Conservation (phyloP, 208 protist species). For the Leishmania tarentolae region DNA sequence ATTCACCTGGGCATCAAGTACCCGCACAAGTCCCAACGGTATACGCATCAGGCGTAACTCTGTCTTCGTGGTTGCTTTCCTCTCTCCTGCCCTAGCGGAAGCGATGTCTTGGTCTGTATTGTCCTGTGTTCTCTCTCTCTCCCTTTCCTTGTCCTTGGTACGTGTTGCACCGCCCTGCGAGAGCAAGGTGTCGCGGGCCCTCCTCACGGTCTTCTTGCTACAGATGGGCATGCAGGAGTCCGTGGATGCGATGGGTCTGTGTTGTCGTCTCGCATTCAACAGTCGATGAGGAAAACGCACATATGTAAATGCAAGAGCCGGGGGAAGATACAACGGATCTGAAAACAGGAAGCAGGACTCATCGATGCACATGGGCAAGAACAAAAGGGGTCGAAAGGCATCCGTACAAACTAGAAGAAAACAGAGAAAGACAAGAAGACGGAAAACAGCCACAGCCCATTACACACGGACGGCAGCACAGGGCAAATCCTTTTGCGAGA, state of each 20-base stretch:
- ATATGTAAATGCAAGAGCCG: background rate
- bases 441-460: background rate
- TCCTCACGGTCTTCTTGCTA: background rate
- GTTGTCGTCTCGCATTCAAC: background rate
- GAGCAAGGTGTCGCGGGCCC: background rate
- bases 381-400: background rate
- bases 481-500: background rate
- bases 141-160: background rate
- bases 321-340: background rate
- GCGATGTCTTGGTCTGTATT: background rate
- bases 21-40: background rate
- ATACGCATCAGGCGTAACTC: background rate
- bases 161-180: background rate
- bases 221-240: background rate
- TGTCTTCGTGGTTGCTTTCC: background rate
- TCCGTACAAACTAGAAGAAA: background rate
- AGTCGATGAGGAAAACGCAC: background rate
- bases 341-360: background rate
- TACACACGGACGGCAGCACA: background rate
- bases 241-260: background rate
- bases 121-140: background rate
- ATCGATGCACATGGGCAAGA: background rate
- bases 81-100: background rate
- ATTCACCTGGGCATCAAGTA: background rate
- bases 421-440: background rate